A percentile compares a stretch with the other conserved stretches of the same genome.
These are phyloP conservation scores for Trypanosoma cruzi DNA, from an alignment of 208 protist genomes.

Conservation along the genomic window DNA sequence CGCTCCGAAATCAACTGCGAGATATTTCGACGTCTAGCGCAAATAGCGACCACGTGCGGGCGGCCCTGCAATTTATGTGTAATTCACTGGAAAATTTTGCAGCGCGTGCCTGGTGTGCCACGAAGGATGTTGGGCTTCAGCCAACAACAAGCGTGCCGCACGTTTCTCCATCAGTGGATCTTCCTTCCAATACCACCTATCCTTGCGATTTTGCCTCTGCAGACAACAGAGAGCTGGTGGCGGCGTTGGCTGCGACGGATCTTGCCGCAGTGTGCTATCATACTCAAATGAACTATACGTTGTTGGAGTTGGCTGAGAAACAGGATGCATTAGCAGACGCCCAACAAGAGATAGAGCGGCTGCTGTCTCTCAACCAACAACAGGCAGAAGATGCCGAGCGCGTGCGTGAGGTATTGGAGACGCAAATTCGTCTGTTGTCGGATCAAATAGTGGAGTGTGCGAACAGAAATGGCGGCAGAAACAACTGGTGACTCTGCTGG, in stretches of 20 bases:
- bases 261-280: constrained; percentile 64
- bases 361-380: constrained; percentile 37
- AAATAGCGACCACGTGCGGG: constrained; percentile 37
- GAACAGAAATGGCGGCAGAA: not conserved
- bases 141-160: not conserved
- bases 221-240: constrained; percentile 52
- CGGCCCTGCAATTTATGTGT: constrained; percentile 43
- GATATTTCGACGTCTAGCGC: constrained; percentile 40
- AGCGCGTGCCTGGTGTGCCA: not conserved
- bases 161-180: not conserved
- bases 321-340: constrained; percentile 45
- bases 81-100: constrained; percentile 17
- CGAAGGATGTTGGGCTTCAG: not conserved
- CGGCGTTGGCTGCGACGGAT: constrained; percentile 66
- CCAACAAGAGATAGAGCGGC: constrained; percentile 35
- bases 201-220: not conserved
- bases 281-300: constrained; percentile 62
- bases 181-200: not conserved
- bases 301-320: constrained; percentile 62
- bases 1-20: constrained; percentile 29
- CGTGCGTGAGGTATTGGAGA: constrained; percentile 55
- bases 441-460: constrained; percentile 45
- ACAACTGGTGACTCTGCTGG: not conserved
- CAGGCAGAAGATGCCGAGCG: constrained; percentile 49
- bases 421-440: constrained; percentile 75